Conservation (phyloP, 2,329 filamentous ascomycete species). For the Lachnellula cervina region DNA sequence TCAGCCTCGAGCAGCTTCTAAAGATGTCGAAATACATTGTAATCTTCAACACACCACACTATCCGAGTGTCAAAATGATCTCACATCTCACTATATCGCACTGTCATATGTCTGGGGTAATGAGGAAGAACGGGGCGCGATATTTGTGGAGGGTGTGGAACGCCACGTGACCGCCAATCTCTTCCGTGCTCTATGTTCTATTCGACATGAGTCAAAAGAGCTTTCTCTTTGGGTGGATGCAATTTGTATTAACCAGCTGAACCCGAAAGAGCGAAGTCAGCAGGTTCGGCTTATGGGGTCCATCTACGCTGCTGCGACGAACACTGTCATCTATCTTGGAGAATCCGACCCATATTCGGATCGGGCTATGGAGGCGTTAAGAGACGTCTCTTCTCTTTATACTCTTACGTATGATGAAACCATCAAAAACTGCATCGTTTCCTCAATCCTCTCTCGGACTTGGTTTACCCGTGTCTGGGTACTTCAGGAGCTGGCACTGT, state of each 20-base stretch:
- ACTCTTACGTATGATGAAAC: neutral
- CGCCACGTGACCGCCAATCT: neutral
- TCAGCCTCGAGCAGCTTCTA: neutral
- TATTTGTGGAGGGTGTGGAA: neutral
- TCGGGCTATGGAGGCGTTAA: neutral
- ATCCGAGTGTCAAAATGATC: neutral
- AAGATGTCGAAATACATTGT: neutral
- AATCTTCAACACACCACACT: neutral
- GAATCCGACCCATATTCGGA: neutral
- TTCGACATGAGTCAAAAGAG: neutral
- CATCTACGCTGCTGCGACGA: conserved; percentile 1
- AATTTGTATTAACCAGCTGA: conserved; percentile 4
- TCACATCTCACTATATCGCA: neutral
- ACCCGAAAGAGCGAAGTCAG: neutral
- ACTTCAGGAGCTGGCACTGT: conserved; percentile 30
- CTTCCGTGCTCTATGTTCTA: neutral
- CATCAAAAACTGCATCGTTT: conserved; percentile 7
- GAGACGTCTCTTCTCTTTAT: neutral
- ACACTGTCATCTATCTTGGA: conserved; percentile 9
- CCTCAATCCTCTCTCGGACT: conserved; percentile 31
- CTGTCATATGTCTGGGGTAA: conserved; percentile 1
- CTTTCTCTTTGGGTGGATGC: conserved; percentile 2
- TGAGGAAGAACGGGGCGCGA: neutral
- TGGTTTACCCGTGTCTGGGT: conserved; percentile 38
- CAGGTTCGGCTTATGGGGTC: conserved; percentile 2